Percentiles rank a stretch among this genome's conserved stretches.
Conservation (phyloP, 208 protist genomes). For the Jaenimonas drosophilae region DNA sequence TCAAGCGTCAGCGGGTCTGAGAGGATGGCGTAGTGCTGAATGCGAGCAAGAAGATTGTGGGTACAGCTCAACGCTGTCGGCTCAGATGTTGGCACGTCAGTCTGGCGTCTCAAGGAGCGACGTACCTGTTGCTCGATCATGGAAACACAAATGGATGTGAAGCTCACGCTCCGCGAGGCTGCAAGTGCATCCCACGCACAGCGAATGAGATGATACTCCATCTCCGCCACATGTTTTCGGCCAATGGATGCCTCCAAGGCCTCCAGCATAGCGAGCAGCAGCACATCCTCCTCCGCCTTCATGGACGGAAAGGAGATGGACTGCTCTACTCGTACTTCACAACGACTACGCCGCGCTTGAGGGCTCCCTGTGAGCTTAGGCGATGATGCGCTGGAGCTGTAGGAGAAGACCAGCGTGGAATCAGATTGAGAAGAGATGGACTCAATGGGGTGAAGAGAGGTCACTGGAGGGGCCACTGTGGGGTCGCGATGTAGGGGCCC, state of each 20-base stretch:
- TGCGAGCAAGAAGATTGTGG: too few relatives aligned
- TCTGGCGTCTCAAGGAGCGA: too few relatives aligned
- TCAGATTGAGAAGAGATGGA: not conserved
- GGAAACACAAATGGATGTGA: not conserved
- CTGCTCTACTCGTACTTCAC: conserved; percentile 13
- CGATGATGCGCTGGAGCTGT: not conserved
- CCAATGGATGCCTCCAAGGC: conserved; percentile 39
- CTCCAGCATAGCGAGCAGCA: conserved; percentile 40
- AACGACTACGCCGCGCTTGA: conserved; percentile 12
- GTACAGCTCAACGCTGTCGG: too few relatives aligned
- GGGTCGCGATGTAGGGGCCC: not conserved
- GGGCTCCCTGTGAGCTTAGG: not conserved
- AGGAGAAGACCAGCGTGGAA: conserved; percentile 1
- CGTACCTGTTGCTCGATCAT: not conserved
- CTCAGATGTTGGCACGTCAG: too few relatives aligned
- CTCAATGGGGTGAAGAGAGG: not conserved
- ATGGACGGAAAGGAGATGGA: conserved; percentile 26
- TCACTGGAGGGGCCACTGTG: not conserved
- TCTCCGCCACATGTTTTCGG: conserved; percentile 9
- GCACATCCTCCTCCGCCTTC: conserved; percentile 18
- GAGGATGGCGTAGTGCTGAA: too few relatives aligned
- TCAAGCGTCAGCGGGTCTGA: not conserved
- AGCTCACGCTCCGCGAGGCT: not conserved
- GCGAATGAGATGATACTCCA: conserved; percentile 41
- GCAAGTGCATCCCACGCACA: conserved; percentile 15